Base-by-base conservation (phyloP, 2,329 filamentous ascomycete genomes). In the Neurospora sp. region DNA sequence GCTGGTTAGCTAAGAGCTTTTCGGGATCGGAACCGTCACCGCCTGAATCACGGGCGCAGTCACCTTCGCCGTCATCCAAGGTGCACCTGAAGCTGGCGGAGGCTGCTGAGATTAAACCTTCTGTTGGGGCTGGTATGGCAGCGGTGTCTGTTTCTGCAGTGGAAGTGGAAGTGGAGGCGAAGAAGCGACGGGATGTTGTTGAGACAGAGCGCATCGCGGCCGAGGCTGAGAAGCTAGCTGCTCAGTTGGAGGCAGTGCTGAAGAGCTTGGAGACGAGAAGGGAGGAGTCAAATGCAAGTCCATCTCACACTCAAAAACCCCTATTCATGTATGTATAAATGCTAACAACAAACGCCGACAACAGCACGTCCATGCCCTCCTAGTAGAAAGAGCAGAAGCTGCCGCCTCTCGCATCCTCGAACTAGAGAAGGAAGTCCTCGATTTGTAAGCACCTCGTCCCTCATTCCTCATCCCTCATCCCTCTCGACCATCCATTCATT, bases 291-390 rank as follows among this genome's bases (percentile, higher is more conserved):
- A 84, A 88, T 77, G 87, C 84, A 72, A 73, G 75, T 79, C 81
- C 76, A 69, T 66, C 39, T 66, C 38, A 71, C 40, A 70, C 40
- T 68, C 46, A 8, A 4, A 52, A 5, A 58, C 58, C n/a, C 38
- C 15, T 17, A 33, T 28, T 67, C 62, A 42, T 28, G 1, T 2
- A 52, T 9, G 33, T 43, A 3, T 28, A 11, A 15, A 38, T 66
- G 5, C 62, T 68, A 69, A 73, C 69, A 75, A 74, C 72, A 82
- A 70, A 81, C 76, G 19, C 69, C 23, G n/a, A 23, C 6, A 36
- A 38, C 74, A 88, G 82, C 87, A 90, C 73, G 89, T 91, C 70
- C 88, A 90, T 75, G 82, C 82, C 33, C 78, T 90, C 39, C 84
- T 90, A 28, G 82, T 88, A 68, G 84, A 84, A 58, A 84, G 87